These are phyloP conservation scores for Dactylellina leptospora DNA, from an alignment of 2,329 filamentous ascomycete species.

Conservation along the genomic window DNA sequence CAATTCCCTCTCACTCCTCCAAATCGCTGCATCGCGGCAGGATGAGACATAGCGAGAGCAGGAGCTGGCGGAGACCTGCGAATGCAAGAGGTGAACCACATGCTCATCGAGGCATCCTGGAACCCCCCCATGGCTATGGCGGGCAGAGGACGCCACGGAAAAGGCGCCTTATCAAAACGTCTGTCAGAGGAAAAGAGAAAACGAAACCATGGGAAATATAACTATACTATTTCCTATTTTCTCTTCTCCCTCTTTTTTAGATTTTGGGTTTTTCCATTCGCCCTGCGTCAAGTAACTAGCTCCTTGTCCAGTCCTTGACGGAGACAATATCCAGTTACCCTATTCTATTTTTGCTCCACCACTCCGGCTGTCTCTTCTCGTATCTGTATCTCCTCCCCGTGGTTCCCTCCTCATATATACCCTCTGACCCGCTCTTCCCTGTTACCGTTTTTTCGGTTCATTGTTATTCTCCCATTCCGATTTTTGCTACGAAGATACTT, in stretches of 20 bases:
- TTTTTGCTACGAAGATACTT: constrained; percentile 15
- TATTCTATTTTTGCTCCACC: constrained; percentile 41
- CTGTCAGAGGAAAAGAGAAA: constrained; percentile 3
- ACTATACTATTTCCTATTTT: constrained; percentile 25
- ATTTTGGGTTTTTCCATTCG: constrained; percentile 1
- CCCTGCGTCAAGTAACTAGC: constrained; percentile 9
- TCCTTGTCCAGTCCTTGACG: constrained; percentile 29
- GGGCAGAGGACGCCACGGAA: constrained; percentile 17
- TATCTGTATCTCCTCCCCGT: constrained; percentile 10
- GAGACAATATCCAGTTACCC: constrained; percentile 41
- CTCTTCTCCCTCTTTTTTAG: neutral
- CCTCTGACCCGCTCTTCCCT: constrained; percentile 15
- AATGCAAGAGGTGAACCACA: constrained; percentile 31
- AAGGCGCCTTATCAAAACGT: constrained; percentile 36
- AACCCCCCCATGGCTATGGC: constrained; percentile 33
- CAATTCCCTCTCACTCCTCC: constrained; percentile 17
- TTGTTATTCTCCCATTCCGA: constrained; percentile 15
- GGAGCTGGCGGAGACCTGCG: constrained; percentile 3
- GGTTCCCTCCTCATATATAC: constrained; percentile 29
- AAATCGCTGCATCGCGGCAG: constrained; percentile 18
- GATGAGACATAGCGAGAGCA: constrained; percentile 21
- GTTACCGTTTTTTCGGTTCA: constrained; percentile 25
- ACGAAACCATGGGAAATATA: constrained; percentile 26
- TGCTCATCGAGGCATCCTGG: constrained; percentile 25
- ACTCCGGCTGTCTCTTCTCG: constrained; percentile 8